phyloP scores from a whole-genome alignment of 2,329 filamentous ascomycete species.

The Zasmidium cellare region DNA sequence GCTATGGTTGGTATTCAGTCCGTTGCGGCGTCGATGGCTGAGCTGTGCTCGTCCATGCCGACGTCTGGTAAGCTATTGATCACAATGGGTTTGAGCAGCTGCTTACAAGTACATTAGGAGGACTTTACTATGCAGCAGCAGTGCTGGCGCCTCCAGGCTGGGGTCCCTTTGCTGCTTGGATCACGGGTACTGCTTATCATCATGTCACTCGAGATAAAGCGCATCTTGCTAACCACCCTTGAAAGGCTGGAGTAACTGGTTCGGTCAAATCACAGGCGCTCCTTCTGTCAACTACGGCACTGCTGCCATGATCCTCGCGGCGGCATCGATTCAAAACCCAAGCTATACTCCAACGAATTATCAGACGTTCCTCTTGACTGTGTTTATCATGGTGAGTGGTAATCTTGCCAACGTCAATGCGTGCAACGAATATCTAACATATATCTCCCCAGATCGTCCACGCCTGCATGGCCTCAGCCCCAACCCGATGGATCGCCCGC shows the following conservation, averaged over 20 bases:
- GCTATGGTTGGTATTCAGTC: conserved; percentile 72
- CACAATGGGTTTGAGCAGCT: not conserved
- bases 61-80: conserved; percentile 37
- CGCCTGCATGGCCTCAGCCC: conserved; percentile 66
- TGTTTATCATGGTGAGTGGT: conserved; percentile 57
- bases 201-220: too few relatives aligned
- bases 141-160: conserved; percentile 67
- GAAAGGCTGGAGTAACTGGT: conserved; percentile 67
- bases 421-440: too few relatives aligned
- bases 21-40: conserved; percentile 65
- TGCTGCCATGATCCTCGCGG: conserved; percentile 70
- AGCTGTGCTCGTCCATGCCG: conserved; percentile 60
- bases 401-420: too few relatives aligned
- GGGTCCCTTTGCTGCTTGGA: conserved; percentile 66
- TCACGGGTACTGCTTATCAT: too few relatives aligned
- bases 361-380: conserved; percentile 68
- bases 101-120: conserved; percentile 30
- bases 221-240: too few relatives aligned
- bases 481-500: conserved; percentile 68
- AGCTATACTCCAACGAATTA: conserved; percentile 64
- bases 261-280: conserved; percentile 64
- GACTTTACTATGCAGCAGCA: conserved; percentile 72
- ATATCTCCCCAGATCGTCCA: conserved; percentile 52
- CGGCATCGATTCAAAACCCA: conserved; percentile 67
- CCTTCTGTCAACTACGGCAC: conserved; percentile 67